Percentiles rank a stretch among this genome's conserved stretches.
Evolutionary conservation across 1,284 basidiomycete genomes (phyloP).

Genomic region (Cystobasidium sp.): DNA sequence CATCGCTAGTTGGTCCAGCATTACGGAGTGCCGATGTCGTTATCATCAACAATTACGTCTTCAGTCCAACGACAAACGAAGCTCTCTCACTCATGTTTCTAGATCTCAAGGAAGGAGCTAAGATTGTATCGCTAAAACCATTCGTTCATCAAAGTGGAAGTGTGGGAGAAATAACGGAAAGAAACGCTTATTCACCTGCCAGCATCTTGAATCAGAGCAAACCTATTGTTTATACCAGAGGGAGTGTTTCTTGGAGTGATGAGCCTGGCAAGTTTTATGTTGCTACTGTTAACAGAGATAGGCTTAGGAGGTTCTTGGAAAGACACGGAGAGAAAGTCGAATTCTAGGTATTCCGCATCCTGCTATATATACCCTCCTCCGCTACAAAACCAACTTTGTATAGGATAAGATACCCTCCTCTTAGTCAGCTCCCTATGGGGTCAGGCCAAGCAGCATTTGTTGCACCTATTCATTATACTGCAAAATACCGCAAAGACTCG

Average conservation of each 20-base stretch:
- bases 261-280: slow-evolving; percentile 51
- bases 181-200: slow-evolving; percentile 46
- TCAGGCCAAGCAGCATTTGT: too few relatives aligned
- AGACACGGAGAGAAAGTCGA: slow-evolving; percentile 10
- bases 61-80: slow-evolving; percentile 62
- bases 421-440: too few relatives aligned
- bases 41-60: slow-evolving; percentile 65
- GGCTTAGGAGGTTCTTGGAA: slow-evolving; percentile 33
- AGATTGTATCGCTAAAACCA: slow-evolving; percentile 63
- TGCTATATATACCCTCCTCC: not conserved
- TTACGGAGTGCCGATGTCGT: slow-evolving; percentile 44
- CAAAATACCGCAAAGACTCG: too few relatives aligned
- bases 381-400: too few relatives aligned
- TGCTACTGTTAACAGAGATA: slow-evolving; percentile 47
- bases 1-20: slow-evolving; percentile 24
- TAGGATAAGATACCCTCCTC: too few relatives aligned
- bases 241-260: slow-evolving; percentile 51
- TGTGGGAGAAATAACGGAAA: slow-evolving; percentile 39
- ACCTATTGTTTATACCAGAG: slow-evolving; percentile 44
- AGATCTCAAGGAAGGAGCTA: slow-evolving; percentile 62
- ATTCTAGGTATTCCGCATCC: not conserved
- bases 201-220: slow-evolving; percentile 49
- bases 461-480: too few relatives aligned
- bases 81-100: slow-evolving; percentile 63
- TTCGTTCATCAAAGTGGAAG: slow-evolving; percentile 56